Conservation (phyloP, 2,329 filamentous ascomycete genomes). For the Fusarium heterosporum region DNA sequence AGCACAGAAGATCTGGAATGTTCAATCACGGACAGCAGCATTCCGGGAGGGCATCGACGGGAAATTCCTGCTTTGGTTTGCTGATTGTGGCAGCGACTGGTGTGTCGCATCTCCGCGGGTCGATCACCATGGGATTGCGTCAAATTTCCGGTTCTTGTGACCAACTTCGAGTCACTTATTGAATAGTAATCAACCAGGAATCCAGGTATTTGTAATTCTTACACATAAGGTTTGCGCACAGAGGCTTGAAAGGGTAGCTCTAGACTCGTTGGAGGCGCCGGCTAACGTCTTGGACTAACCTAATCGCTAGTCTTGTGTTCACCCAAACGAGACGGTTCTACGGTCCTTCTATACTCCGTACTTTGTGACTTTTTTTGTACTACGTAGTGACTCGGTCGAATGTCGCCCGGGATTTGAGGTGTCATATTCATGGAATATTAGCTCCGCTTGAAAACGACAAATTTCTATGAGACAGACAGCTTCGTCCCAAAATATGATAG, state of each 20-base stretch:
- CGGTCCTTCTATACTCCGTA: background rate
- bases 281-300: background rate
- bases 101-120: constrained; percentile 48
- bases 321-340: background rate
- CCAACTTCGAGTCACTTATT: background rate
- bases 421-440: background rate
- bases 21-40: background rate
- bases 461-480: background rate
- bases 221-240: background rate
- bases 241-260: no score
- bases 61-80: constrained; percentile 11
- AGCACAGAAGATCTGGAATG: background rate
- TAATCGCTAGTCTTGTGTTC: background rate
- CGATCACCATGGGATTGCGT: background rate
- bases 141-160: background rate
- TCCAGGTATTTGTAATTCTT: constrained; percentile 7
- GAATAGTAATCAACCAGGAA: constrained; percentile 2
- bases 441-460: background rate
- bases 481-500: background rate
- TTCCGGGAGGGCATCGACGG: background rate
- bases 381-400: background rate
- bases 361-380: background rate
- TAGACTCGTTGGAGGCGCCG: background rate
- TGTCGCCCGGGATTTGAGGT: background rate
- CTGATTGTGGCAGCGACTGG: constrained; percentile 46